Percentiles rank a stretch among this genome's conserved stretches.
Conservation (phyloP, 441 rosid genomes). For the Pelargonium citronellum region DNA sequence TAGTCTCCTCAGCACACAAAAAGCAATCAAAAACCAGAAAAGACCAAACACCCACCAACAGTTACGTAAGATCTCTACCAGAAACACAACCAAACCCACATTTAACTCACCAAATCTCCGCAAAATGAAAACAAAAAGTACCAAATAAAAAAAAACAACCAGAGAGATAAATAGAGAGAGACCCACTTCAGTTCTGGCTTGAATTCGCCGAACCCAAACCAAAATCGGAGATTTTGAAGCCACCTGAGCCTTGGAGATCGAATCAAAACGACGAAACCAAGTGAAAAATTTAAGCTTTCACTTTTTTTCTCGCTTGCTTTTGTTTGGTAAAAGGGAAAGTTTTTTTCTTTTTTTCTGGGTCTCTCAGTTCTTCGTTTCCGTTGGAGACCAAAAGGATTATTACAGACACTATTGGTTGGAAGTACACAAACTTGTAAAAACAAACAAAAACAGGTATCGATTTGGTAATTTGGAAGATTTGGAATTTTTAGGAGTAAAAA, state of each 20-base stretch:
- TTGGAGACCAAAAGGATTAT: conserved; percentile 21
- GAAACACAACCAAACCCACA: conserved; percentile 38
- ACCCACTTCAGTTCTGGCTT: conserved; percentile 25
- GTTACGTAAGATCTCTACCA: conserved; percentile 37
- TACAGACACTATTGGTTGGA: conserved; percentile 23
- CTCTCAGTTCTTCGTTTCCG: conserved; percentile 23
- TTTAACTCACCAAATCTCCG: conserved; percentile 26
- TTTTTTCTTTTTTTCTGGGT: conserved; percentile 19
- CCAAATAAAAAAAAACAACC: conserved; percentile 17
- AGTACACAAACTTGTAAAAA: not conserved
- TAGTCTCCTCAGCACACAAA: conserved; percentile 13
- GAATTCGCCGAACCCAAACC: conserved; percentile 23
- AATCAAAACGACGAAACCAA: conserved; percentile 33
- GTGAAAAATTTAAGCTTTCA: conserved; percentile 37
- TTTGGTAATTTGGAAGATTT: not conserved
- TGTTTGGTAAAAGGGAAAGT: conserved; percentile 62
- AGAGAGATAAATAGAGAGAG: conserved; percentile 11
- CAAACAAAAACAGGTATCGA: not conserved
- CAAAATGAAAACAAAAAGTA: conserved; percentile 24
- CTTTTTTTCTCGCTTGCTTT: conserved; percentile 30
- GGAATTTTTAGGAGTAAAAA: not conserved
- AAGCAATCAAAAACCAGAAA: conserved; percentile 29
- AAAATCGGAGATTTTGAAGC: conserved; percentile 25
- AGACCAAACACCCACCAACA: conserved; percentile 33
- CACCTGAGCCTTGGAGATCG: conserved; percentile 27